phyloP scores from a whole-genome alignment of 129 eudicot genomes.

The Deinandra increscens region DNA sequence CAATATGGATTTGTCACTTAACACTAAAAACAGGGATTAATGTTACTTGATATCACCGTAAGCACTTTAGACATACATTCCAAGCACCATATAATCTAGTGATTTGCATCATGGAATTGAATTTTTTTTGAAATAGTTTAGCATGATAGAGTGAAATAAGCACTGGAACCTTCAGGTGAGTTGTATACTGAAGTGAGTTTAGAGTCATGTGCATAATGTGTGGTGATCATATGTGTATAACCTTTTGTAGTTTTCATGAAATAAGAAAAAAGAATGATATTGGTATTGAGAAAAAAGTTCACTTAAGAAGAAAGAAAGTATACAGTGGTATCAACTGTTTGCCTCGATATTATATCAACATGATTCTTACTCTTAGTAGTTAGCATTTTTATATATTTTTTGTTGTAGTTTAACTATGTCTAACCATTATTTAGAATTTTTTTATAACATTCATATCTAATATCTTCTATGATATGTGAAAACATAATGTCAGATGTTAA shows the following conservation, averaged over 20 bases:
- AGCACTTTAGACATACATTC: not conserved
- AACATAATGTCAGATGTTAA: not conserved
- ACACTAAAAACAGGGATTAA: not conserved
- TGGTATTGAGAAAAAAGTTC: not conserved
- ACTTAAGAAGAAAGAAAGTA: not conserved
- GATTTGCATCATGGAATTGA: conserved; percentile 9
- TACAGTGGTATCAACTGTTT: not conserved
- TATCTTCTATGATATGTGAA: not conserved
- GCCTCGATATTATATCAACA: not conserved
- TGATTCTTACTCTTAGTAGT: not conserved
- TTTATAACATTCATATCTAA: not conserved
- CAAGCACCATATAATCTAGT: not conserved
- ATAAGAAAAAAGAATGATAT: not conserved
- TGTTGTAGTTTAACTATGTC: not conserved
- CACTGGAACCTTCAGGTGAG: not conserved
- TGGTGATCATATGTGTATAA: not conserved
- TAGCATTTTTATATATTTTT: not conserved
- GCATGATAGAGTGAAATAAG: not conserved
- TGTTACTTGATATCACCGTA: not conserved
- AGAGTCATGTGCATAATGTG: conserved; percentile 4
- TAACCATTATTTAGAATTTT: not conserved
- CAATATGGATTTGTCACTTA: not conserved
- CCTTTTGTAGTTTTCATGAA: not conserved
- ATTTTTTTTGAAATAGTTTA: not conserved
- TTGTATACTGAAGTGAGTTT: not conserved